Conservation (phyloP, 257 asterid genomes). For the Thymus mandschuricus region DNA sequence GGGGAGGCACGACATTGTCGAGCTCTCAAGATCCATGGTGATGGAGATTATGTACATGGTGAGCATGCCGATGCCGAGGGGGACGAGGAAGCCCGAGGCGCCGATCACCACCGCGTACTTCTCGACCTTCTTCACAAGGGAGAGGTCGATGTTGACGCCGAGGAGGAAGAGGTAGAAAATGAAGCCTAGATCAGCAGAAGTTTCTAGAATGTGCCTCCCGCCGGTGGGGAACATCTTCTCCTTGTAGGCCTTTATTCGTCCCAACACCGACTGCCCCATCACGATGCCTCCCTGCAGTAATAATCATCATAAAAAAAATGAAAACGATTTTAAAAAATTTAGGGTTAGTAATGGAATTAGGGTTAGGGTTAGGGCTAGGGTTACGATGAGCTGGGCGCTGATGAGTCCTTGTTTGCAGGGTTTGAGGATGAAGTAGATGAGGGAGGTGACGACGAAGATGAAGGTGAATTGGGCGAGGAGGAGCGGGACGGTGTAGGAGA, state of each 20-base stretch:
- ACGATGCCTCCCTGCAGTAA: constrained; percentile 55
- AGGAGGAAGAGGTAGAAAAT: constrained; percentile 57
- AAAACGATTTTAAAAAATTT: no score
- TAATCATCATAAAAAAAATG: no score
- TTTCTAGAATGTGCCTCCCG: constrained; percentile 49
- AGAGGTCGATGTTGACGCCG: constrained; percentile 55
- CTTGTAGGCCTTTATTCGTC: not conserved
- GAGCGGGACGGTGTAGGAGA: constrained; percentile 43
- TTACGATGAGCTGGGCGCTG: constrained; percentile 57
- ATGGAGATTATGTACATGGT: constrained; percentile 24
- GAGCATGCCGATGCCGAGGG: constrained; percentile 36
- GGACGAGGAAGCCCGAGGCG: constrained; percentile 36
- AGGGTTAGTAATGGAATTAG: no score
- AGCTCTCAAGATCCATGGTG: constrained; percentile 19
- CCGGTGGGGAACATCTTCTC: constrained; percentile 45
- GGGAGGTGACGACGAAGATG: constrained; percentile 38
- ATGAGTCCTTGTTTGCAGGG: constrained; percentile 59
- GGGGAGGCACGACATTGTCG: constrained; percentile 26
- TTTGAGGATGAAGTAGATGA: constrained; percentile 32
- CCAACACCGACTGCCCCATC: constrained; percentile 51
- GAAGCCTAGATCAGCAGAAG: constrained; percentile 55
- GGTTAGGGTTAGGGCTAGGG: no score
- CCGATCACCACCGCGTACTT: constrained; percentile 52
- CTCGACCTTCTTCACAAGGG: constrained; percentile 35
- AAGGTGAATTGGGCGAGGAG: constrained; percentile 41